phyloP scores from a whole-genome alignment of 768 basidiomycete genomes.

The Leccinum subtestaceum region DNA sequence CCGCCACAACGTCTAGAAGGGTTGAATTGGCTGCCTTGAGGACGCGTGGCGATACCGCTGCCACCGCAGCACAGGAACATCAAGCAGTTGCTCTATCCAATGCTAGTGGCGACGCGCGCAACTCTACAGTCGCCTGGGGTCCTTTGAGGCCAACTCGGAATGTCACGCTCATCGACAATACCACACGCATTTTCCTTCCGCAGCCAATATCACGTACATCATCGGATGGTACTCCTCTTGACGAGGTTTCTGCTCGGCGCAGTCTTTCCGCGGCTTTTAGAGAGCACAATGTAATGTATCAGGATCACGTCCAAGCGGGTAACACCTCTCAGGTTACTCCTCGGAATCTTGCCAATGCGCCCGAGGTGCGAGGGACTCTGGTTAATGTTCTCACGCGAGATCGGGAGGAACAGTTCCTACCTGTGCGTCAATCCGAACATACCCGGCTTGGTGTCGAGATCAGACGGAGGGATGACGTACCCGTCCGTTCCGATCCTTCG shows the following conservation, averaged over 20 bases:
- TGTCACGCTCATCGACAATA: slow-evolving; percentile 18
- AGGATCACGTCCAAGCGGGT: slow-evolving; percentile 9
- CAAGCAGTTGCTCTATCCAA: not conserved
- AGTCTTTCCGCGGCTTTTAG: slow-evolving; percentile 22
- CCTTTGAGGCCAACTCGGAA: slow-evolving; percentile 18
- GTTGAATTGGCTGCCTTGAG: slow-evolving; percentile 17
- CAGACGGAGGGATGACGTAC: slow-evolving; percentile 10
- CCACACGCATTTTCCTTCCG: slow-evolving; percentile 17
- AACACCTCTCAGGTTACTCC: slow-evolving; percentile 14
- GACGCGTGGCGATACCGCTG: slow-evolving; percentile 6
- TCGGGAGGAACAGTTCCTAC: slow-evolving; percentile 16
- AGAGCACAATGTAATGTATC: slow-evolving; percentile 18
- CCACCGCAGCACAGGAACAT: not conserved
- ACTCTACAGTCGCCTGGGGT: slow-evolving; percentile 10
- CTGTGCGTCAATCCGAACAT: slow-evolving; percentile 10
- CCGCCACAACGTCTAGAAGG: slow-evolving; percentile 24
- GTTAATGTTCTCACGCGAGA: slow-evolving; percentile 26
- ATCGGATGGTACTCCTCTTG: slow-evolving; percentile 20
- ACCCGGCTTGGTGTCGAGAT: slow-evolving; percentile 1
- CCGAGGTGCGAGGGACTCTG: slow-evolving; percentile 24
- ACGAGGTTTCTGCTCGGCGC: slow-evolving; percentile 18
- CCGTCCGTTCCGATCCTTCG: slow-evolving; percentile 8
- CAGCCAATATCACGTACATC: slow-evolving; percentile 26
- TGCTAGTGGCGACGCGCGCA: slow-evolving; percentile 3
- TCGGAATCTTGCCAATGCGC: slow-evolving; percentile 21